A percentile compares a stretch with the other conserved stretches of the same genome.
Evolutionary conservation across 495 filamentous ascomycete species (phyloP).

Genomic region (Immersiella caudata): DNA sequence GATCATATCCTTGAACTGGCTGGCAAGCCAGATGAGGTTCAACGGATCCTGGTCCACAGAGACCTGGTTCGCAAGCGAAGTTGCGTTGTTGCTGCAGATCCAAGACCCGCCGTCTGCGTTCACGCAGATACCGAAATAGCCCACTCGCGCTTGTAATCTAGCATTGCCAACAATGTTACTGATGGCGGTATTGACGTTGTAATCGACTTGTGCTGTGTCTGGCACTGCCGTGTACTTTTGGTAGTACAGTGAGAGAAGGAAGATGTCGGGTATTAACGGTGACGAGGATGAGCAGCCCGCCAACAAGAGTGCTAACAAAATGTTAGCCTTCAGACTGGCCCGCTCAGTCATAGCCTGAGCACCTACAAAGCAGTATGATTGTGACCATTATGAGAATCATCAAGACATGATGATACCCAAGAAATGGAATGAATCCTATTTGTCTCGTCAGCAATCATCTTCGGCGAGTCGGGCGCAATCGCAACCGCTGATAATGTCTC

Average conservation of each 20-base stretch:
- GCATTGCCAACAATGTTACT: constrained; percentile 71
- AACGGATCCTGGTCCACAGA: constrained; percentile 73
- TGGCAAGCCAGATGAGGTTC: constrained; percentile 78
- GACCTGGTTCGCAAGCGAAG: constrained; percentile 68
- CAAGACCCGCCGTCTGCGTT: constrained; percentile 70
- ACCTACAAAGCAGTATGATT: constrained; percentile 93
- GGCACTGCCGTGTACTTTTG: constrained; percentile 65
- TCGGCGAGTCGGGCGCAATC: neutral
- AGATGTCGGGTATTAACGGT: constrained; percentile 75
- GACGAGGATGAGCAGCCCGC: constrained; percentile 80
- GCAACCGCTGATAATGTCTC: neutral
- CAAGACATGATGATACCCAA: constrained; percentile 97
- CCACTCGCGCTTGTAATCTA: constrained; percentile 68
- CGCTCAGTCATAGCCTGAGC: neutral
- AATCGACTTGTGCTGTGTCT: constrained; percentile 78
- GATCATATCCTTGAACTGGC: constrained; percentile 79
- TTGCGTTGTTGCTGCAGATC: constrained; percentile 79
- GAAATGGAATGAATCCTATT: constrained; percentile 86
- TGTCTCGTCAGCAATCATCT: neutral
- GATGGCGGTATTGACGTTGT: constrained; percentile 75
- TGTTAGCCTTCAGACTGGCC: constrained; percentile 1
- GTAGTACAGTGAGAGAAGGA: constrained; percentile 78
- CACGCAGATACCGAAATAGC: constrained; percentile 74
- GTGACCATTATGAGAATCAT: constrained; percentile 95
- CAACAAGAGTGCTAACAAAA: constrained; percentile 67